A percentile compares a stretch with the other conserved stretches of the same genome.
Conservation (phyloP, 352 stramenopile genomes). For the Pythium monospermum region DNA sequence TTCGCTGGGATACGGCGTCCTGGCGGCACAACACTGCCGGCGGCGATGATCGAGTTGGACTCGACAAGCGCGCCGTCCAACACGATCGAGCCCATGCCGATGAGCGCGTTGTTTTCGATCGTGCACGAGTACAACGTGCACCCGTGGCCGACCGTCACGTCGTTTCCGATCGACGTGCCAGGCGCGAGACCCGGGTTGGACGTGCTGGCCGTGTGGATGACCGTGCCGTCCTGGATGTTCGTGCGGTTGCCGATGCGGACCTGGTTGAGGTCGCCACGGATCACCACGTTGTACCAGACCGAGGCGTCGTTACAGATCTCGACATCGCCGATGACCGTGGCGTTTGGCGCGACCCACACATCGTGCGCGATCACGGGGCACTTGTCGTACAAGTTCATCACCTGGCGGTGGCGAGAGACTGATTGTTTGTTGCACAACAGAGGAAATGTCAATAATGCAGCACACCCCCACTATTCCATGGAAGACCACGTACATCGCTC, state of each 20-base stretch:
- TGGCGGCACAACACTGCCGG: constrained; percentile 91
- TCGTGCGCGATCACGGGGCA: constrained; percentile 86
- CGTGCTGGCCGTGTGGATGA: constrained; percentile 91
- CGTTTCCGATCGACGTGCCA: constrained; percentile 91
- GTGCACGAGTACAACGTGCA: constrained; percentile 95
- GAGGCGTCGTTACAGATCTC: constrained; percentile 92
- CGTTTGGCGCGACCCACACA: constrained; percentile 94
- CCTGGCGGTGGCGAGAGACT: constrained; percentile 90
- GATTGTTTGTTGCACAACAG: constrained; percentile 1
- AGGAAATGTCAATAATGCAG: not conserved
- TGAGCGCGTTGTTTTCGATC: constrained; percentile 95
- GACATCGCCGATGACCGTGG: constrained; percentile 95
- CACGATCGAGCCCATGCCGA: constrained; percentile 95
- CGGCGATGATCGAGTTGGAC: constrained; percentile 93
- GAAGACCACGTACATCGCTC: constrained; percentile 79
- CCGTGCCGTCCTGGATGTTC: constrained; percentile 95
- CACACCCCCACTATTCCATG: not conserved
- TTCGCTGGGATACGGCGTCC: constrained; percentile 85
- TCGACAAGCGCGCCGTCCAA: constrained; percentile 90
- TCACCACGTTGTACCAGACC: constrained; percentile 96
- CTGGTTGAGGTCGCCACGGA: constrained; percentile 90
- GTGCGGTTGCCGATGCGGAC: constrained; percentile 94
- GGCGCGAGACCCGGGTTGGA: constrained; percentile 69
- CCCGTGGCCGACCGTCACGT: constrained; percentile 94
- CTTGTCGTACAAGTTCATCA: constrained; percentile 94